These are phyloP conservation scores for Sclerotinia glacialis DNA, from an alignment of 2,329 filamentous ascomycete species.

Conservation along the genomic window DNA sequence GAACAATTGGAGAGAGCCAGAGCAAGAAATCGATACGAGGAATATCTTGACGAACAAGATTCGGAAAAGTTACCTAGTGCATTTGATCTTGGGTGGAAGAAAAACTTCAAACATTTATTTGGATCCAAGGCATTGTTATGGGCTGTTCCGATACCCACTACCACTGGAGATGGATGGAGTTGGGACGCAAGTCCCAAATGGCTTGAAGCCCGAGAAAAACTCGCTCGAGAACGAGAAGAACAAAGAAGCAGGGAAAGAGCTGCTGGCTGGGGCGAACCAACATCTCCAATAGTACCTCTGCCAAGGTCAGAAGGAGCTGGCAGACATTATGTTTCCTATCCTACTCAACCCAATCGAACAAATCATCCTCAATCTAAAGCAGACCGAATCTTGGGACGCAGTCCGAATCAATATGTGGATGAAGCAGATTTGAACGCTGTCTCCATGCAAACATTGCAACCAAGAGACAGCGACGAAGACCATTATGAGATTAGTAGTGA, in stretches of 20 bases:
- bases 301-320: constrained; percentile 31
- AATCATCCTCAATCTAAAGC: constrained; percentile 38
- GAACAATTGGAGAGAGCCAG: constrained; percentile 58
- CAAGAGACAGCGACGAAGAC: constrained; percentile 31
- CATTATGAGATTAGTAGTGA: constrained; percentile 38
- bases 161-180: constrained; percentile 86
- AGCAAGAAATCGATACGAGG: constrained; percentile 66
- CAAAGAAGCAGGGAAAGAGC: constrained; percentile 62
- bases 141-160: constrained; percentile 78
- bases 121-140: constrained; percentile 71
- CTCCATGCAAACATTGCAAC: constrained; percentile 36
- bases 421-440: constrained; percentile 28
- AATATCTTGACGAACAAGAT: constrained; percentile 88
- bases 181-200: constrained; percentile 87
- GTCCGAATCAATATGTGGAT: constrained; percentile 36
- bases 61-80: constrained; percentile 85
- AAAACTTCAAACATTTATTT: constrained; percentile 79
- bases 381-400: constrained; percentile 40
- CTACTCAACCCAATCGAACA: constrained; percentile 17
- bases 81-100: constrained; percentile 82
- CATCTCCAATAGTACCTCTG: constrained; percentile 24
- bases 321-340: constrained; percentile 36
- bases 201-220: constrained; percentile 64
- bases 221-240: constrained; percentile 56
- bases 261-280: constrained; percentile 60